Base-by-base conservation (phyloP, 371 early-diverging fungal species). In the Mortierella sp. region DNA sequence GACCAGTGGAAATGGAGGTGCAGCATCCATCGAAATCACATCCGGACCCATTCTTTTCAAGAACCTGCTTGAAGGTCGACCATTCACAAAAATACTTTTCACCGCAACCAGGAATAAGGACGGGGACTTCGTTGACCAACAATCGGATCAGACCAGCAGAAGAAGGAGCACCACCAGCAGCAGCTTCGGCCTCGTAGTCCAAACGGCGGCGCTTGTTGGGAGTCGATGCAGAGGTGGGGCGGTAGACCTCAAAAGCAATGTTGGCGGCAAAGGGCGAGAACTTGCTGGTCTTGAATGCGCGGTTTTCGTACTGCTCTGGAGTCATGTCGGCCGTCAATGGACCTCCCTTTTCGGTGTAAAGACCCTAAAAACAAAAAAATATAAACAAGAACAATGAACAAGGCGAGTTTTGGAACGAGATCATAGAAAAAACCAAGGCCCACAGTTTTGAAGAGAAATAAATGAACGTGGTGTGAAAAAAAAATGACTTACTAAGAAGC, bases 401-500 rank as follows among this genome's bases (percentile, higher is more conserved):
- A 26, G 16, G 34, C 31, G 19, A 31, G 31, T 5, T 31, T 14
- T 19, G 4, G 13, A 19, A 7, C 0, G 19, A 21, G 1, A 31
- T 13, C 4, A 16, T 10, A 31, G 0, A 68, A 21, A 5, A 24
- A 10, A 10, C 21, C 24, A 3, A 21, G 11, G 9, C 3, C 10
- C 28, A 28, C 58, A 55, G n/a, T 0, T 21, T n/a, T 1, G 7
- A 24, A 24, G 1, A 48, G 26, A 26, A 26, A 11, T n/a, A 57
- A 13, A 60, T 8, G 28, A 55, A 21, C 21, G 38, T 0, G 44
- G 11, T 28, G 19, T 1, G 21, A 54, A 34, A 26, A 78, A 34
- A 58, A 47, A n/a, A n/a, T n/a, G 7, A 78, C 52, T 68, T 79
- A 85, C 86, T 77, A 86, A 44, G 78, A 86, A 82, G 28, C 60